Conservation (phyloP, 495 filamentous ascomycete species). For the Aspergillus cristatus region DNA sequence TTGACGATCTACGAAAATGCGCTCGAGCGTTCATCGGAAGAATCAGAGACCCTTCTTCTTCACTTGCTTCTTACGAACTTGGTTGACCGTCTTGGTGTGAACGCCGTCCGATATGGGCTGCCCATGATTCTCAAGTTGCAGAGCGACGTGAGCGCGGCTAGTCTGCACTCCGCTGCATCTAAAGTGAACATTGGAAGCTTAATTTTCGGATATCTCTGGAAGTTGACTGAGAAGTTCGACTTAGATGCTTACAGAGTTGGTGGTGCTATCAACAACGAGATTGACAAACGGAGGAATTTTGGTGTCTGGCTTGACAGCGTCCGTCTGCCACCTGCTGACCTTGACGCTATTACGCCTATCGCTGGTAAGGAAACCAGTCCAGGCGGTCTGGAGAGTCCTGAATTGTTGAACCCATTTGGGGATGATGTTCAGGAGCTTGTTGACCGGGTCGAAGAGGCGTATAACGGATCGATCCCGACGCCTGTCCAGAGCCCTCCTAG, state of each 20-base stretch:
- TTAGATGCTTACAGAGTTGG: constrained; percentile 60
- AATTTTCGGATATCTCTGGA: constrained; percentile 80
- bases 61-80: constrained; percentile 66
- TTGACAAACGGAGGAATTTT: constrained; percentile 58
- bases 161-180: constrained; percentile 36
- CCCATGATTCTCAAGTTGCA: constrained; percentile 85
- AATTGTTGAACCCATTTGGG: constrained; percentile 25
- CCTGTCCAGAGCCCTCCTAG: constrained; percentile 59
- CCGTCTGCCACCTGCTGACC: constrained; percentile 41
- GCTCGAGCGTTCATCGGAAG: constrained; percentile 56
- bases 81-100: constrained; percentile 70
- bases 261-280: constrained; percentile 61
- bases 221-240: constrained; percentile 65
- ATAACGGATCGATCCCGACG: constrained; percentile 46
- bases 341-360: constrained; percentile 36
- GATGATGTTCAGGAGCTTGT: constrained; percentile 49
- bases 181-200: constrained; percentile 75
- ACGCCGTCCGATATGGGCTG: constrained; percentile 65
- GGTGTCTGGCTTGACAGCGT: constrained; percentile 67
- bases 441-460: constrained; percentile 59
- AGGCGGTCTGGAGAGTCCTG: constrained; percentile 3
- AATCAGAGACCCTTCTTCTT: constrained; percentile 63
- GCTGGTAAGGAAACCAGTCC: constrained; percentile 10
- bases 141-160: constrained; percentile 63
- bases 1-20: constrained; percentile 81